Evolutionary conservation across 768 basidiomycete species (phyloP).

Genomic region (Suillus weaverae): DNA sequence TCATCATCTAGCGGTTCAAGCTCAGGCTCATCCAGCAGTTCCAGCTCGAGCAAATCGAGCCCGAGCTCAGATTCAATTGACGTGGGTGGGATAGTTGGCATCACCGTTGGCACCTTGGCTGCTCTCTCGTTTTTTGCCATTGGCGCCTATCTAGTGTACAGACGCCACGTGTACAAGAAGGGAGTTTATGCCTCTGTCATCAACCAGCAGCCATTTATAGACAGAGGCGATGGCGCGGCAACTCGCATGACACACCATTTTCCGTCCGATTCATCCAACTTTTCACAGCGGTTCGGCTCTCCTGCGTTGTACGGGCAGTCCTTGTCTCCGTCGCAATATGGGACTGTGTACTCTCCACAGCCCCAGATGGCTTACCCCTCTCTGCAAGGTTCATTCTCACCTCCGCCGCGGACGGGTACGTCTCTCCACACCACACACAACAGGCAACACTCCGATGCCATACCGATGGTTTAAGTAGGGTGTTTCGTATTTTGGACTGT

Average conservation of each 20-base stretch:
- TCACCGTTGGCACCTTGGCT: slow-evolving; percentile 18
- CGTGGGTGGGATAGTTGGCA: slow-evolving; percentile 24
- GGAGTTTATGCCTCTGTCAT: not conserved
- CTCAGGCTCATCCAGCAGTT: slow-evolving; percentile 2
- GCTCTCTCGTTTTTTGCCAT: slow-evolving; percentile 19
- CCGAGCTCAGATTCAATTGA: slow-evolving; percentile 1
- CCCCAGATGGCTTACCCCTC: slow-evolving; percentile 3
- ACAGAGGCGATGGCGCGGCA: not conserved
- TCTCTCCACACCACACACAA: slow-evolving; percentile 10
- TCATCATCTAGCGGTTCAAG: slow-evolving; percentile 4
- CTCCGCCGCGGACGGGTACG: slow-evolving; percentile 14
- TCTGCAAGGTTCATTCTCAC: slow-evolving; percentile 6
- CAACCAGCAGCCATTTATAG: not conserved
- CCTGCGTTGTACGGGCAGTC: slow-evolving; percentile 7
- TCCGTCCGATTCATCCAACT: slow-evolving; percentile 15
- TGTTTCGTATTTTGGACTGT: not conserved
- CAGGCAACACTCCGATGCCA: slow-evolving; percentile 7
- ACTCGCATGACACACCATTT: slow-evolving; percentile 10
- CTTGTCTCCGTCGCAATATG: not conserved
- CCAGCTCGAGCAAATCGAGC: not conserved
- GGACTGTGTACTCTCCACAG: not conserved
- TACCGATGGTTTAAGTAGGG: slow-evolving; percentile 22
- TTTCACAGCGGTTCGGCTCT: slow-evolving; percentile 2
- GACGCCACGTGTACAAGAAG: slow-evolving; percentile 6
- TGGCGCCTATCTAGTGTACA: slow-evolving; percentile 21